Conservation (phyloP, 1,284 basidiomycete genomes). For the Trametes pubescens region DNA sequence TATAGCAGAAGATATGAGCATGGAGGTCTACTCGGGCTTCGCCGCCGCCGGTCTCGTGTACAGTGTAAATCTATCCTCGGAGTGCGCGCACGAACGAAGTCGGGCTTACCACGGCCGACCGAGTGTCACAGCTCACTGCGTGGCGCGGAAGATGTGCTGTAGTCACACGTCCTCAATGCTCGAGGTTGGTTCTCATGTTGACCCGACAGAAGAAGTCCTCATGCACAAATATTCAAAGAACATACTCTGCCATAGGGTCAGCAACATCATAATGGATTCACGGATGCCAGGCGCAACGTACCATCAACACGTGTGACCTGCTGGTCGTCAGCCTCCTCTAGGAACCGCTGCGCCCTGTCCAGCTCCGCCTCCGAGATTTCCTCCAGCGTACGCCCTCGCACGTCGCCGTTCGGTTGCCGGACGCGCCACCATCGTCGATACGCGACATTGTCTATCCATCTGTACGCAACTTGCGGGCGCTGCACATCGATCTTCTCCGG, state of each 20-base stretch:
- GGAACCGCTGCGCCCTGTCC: background rate
- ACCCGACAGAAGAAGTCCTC: no score
- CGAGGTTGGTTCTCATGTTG: no score
- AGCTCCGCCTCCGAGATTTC: background rate
- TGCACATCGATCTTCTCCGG: background rate
- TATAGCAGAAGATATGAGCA: slow-evolving; percentile 91
- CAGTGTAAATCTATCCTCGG: slow-evolving; percentile 81
- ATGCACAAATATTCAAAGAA: no score
- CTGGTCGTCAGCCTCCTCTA: background rate
- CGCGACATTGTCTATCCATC: background rate
- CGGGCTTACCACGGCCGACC: no score
- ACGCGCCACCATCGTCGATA: background rate
- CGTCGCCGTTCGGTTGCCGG: background rate
- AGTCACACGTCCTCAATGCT: no score
- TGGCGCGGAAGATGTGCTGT: no score
- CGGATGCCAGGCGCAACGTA: background rate
- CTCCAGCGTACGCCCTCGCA: background rate
- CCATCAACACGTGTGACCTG: background rate
- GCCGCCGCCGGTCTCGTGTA: no score
- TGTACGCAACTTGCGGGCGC: background rate
- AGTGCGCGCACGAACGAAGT: slow-evolving; percentile 95
- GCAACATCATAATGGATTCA: no score
- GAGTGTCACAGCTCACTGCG: no score
- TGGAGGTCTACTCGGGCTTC: slow-evolving; percentile 98
- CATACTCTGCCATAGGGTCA: no score